Conservation (phyloP, 2,329 filamentous ascomycete genomes). For the Graphiopsis chlorocephala region DNA sequence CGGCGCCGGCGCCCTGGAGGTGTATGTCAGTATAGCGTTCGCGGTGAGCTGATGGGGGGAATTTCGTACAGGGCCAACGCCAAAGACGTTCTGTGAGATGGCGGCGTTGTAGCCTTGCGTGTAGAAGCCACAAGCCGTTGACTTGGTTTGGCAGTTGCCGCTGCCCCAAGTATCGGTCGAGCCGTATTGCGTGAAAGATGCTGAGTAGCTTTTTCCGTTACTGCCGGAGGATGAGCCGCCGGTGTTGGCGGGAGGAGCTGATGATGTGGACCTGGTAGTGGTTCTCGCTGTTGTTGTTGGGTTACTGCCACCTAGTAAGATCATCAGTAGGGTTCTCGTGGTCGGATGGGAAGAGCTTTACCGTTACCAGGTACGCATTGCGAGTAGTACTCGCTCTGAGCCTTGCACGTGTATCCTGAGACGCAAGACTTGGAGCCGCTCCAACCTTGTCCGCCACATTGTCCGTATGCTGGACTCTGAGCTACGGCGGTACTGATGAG, state of each 20-base stretch:
- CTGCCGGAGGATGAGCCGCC: background rate
- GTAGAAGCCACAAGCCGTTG: constrained; percentile 39
- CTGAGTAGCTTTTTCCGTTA: constrained; percentile 20
- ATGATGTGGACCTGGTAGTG: constrained; percentile 15
- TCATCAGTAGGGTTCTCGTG: background rate
- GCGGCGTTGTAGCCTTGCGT: constrained; percentile 38
- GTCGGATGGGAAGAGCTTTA: background rate
- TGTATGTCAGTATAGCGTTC: background rate
- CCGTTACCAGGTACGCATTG: constrained; percentile 22
- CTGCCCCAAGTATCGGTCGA: constrained; percentile 33
- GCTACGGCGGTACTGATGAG: background rate
- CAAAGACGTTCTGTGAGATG: constrained; percentile 40
- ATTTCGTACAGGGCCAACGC: constrained; percentile 30
- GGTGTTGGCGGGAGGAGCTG: constrained; percentile 13
- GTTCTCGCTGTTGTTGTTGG: constrained; percentile 9
- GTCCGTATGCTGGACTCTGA: constrained; percentile 19
- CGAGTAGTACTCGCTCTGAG: constrained; percentile 24
- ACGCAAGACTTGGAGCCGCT: constrained; percentile 23
- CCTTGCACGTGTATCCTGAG: constrained; percentile 23
- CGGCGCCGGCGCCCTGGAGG: constrained; percentile 33
- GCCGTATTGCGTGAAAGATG: constrained; percentile 39
- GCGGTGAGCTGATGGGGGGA: background rate
- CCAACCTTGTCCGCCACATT: constrained; percentile 26
- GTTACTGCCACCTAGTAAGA: background rate
- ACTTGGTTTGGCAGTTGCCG: constrained; percentile 37